These are phyloP conservation scores for Phalaenopsis aphrodite DNA, from an alignment of 106 monocot species.

Conservation along the genomic window DNA sequence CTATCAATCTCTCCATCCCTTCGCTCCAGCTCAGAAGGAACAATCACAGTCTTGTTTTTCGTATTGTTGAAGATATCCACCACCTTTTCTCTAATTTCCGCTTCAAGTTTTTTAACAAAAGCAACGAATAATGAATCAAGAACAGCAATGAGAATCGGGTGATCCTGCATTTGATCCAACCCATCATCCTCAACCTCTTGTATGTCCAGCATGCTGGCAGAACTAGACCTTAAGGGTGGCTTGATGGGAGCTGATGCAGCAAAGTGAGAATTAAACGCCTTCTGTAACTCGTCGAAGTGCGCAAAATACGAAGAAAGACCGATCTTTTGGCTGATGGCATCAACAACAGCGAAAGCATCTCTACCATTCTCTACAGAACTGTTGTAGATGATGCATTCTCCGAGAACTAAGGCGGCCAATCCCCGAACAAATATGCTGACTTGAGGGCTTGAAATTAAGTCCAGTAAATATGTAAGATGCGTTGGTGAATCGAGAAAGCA, in stretches of 20 bases:
- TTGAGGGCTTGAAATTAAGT: constrained; percentile 43
- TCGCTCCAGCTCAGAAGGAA: constrained; percentile 86
- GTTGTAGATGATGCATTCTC: constrained; percentile 83
- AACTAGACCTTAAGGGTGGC: constrained; percentile 50
- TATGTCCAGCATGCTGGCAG: constrained; percentile 51
- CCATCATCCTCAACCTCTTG: constrained; percentile 39
- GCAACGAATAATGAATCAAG: constrained; percentile 60
- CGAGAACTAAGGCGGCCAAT: constrained; percentile 66
- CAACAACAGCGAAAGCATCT: constrained; percentile 79
- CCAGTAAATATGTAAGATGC: constrained; percentile 70
- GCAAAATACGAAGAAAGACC: constrained; percentile 71
- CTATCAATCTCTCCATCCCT: constrained; percentile 59
- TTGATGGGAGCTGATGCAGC: constrained; percentile 24
- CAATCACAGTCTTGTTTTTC: constrained; percentile 47
- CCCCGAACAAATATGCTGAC: constrained; percentile 41
- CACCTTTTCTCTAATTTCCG: constrained; percentile 64
- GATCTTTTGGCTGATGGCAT: constrained; percentile 86
- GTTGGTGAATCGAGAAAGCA: constrained; percentile 69
- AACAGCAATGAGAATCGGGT: constrained; percentile 53
- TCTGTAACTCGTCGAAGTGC: constrained; percentile 69
- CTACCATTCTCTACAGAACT: constrained; percentile 36
- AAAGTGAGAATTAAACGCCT: constrained; percentile 27
- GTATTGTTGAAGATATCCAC: constrained; percentile 58
- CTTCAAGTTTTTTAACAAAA: constrained; percentile 51
- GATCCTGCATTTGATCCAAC: constrained; percentile 31